Evolutionary conservation across 2,329 filamentous ascomycete genomes (phyloP).

Genomic region (Claviceps maximensis): DNA sequence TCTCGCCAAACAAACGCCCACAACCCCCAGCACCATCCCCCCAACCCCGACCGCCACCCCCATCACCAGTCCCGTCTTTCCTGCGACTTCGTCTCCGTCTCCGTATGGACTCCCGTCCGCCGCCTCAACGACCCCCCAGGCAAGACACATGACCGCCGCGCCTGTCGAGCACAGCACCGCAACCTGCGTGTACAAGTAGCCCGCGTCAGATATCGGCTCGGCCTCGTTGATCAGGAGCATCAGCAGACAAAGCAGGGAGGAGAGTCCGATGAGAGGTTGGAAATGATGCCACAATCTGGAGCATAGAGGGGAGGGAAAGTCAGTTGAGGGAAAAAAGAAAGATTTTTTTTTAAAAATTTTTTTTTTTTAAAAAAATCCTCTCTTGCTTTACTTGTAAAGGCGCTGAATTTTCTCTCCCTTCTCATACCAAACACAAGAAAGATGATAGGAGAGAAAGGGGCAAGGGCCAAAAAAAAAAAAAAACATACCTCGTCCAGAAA

Average conservation of each 20-base stretch:
- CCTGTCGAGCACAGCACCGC: neutral
- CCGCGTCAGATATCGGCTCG: constrained; percentile 13
- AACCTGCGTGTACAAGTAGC: constrained; percentile 4
- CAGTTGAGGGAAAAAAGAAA: no score
- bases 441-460: no score
- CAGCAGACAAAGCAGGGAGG: constrained; percentile 12
- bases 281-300: constrained; percentile 5
- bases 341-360: neutral
- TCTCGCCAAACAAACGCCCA: neutral
- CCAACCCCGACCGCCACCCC: no score
- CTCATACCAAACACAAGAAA: no score
- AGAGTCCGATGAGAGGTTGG: constrained; percentile 9
- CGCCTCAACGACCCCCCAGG: no score
- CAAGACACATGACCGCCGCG: neutral
- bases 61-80: neutral
- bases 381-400: no score
- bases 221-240: constrained; percentile 16
- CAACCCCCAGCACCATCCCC: neutral
- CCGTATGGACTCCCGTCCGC: no score
- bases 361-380: neutral
- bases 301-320: no score
- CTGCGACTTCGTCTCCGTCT: neutral
- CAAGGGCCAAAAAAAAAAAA: no score
- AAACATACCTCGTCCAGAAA: no score
- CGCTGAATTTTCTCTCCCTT: no score